A percentile compares a stretch with the other conserved stretches of the same genome.
These are phyloP conservation scores for Litsea cubeba DNA, from an alignment of 164 flowering plant species.

Conservation along the genomic window DNA sequence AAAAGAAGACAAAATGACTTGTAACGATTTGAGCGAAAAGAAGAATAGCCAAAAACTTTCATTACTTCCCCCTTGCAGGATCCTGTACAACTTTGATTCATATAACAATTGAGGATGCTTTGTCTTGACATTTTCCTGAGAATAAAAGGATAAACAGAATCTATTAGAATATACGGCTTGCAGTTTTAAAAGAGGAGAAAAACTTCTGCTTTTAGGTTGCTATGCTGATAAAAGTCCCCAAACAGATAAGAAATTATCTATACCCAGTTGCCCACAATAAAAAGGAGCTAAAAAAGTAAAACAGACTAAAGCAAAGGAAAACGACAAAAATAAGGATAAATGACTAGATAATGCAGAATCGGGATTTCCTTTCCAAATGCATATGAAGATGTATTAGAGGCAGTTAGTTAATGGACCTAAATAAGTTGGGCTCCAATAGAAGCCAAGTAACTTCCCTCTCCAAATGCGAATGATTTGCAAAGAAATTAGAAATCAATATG, in stretches of 20 bases:
- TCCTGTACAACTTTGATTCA: conserved; percentile 81
- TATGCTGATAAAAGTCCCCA: background rate
- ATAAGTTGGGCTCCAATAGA: no score
- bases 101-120: conserved; percentile 86
- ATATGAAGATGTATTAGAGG: no score
- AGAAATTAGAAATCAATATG: no score
- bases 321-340: no score
- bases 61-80: conserved; percentile 93
- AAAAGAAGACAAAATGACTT: background rate
- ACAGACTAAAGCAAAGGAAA: no score
- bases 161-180: background rate
- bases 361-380: no score
- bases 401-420: no score
- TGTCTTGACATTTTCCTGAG: conserved; percentile 85
- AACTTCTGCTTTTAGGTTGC: background rate
- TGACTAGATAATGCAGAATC: background rate
- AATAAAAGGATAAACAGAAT: background rate
- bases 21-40: background rate
- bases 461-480: no score
- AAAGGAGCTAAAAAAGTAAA: no score
- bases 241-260: background rate
- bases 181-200: background rate
- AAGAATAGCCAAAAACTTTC: conserved; percentile 5
- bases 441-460: no score
- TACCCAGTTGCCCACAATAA: no score